Evolutionary conservation across 2,329 filamentous ascomycete genomes (phyloP).

Genomic region (Fragosphaeria purpurea): DNA sequence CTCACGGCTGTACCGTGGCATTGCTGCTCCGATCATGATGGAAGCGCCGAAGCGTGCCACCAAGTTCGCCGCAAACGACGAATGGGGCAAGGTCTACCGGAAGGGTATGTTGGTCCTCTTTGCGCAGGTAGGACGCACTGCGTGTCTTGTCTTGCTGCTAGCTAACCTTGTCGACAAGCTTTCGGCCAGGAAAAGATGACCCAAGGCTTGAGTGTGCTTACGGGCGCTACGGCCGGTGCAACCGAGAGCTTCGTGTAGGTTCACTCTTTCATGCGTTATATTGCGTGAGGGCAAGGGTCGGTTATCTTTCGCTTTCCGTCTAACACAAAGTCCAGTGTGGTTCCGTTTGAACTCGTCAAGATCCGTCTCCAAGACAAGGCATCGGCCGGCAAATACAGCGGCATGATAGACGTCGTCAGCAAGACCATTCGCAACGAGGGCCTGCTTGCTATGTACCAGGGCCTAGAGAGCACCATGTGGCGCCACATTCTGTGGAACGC

Average conservation of each 20-base stretch:
- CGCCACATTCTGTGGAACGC: constrained; percentile 81
- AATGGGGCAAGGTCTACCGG: constrained; percentile 93
- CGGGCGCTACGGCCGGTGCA: constrained; percentile 86
- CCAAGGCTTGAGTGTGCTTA: constrained; percentile 83
- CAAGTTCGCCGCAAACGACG: constrained; percentile 98
- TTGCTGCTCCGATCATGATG: constrained; percentile 93
- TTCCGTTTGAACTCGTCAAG: constrained; percentile 97
- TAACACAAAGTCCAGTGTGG: constrained; percentile 40
- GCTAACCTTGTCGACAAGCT: constrained; percentile 19
- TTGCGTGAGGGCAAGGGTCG: no score
- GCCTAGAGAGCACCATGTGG: constrained; percentile 94
- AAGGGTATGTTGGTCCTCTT: constrained; percentile 27
- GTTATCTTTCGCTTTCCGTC: no score
- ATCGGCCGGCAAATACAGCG: constrained; percentile 77
- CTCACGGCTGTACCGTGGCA: constrained; percentile 89
- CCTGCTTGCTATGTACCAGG: constrained; percentile 84
- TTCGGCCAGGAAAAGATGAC: constrained; percentile 84
- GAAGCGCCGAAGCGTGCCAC: constrained; percentile 57
- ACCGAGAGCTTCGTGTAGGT: constrained; percentile 70
- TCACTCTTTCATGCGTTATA: neutral
- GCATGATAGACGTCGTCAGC: constrained; percentile 67
- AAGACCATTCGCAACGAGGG: constrained; percentile 49
- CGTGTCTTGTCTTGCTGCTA: neutral
- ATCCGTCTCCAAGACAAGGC: constrained; percentile 95
- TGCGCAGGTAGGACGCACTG: no score